A percentile compares a stretch with the other conserved stretches of the same genome.
Conservation (phyloP, 805 yeast genomes). For the Lipomyces japonicus region DNA sequence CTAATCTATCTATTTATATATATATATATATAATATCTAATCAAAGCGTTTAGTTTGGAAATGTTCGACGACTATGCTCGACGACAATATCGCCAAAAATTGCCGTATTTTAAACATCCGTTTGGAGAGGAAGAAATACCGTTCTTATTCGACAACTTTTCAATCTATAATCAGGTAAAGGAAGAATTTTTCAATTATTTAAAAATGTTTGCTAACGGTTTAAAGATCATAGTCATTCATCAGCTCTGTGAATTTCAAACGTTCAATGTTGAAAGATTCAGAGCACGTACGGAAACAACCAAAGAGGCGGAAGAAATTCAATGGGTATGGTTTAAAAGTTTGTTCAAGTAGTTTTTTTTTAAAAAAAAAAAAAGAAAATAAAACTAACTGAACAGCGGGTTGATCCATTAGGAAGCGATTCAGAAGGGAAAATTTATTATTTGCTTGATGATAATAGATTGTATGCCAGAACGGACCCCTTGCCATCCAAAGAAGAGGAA, state of each 20-base stretch:
- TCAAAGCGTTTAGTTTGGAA: conserved; percentile 11
- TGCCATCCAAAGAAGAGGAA: conserved; percentile 2
- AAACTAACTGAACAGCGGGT: conserved; percentile 30
- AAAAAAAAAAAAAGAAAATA: no score
- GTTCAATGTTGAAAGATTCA: conserved; percentile 25
- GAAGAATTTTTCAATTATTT: background rate
- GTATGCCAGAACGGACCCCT: conserved; percentile 27
- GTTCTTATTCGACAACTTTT: conserved; percentile 13
- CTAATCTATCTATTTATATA: background rate
- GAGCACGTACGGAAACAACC: conserved; percentile 29
- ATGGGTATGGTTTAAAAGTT: conserved; percentile 15
- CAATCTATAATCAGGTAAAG: conserved; percentile 22
- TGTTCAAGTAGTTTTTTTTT: background rate
- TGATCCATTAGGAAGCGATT: conserved; percentile 35
- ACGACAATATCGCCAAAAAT: conserved; percentile 25
- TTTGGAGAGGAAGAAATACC: conserved; percentile 24
- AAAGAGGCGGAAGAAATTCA: conserved; percentile 23
- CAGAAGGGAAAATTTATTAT: conserved; percentile 33
- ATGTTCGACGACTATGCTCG: conserved; percentile 25
- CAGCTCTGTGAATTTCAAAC: conserved; percentile 25
- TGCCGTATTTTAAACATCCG: conserved; percentile 11
- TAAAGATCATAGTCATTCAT: conserved; percentile 14
- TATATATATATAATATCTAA: background rate
- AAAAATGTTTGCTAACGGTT: background rate
- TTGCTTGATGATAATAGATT: conserved; percentile 40